Base-by-base conservation (phyloP, 176 grass and related monocot genomes). In the Oryza meridionalis region DNA sequence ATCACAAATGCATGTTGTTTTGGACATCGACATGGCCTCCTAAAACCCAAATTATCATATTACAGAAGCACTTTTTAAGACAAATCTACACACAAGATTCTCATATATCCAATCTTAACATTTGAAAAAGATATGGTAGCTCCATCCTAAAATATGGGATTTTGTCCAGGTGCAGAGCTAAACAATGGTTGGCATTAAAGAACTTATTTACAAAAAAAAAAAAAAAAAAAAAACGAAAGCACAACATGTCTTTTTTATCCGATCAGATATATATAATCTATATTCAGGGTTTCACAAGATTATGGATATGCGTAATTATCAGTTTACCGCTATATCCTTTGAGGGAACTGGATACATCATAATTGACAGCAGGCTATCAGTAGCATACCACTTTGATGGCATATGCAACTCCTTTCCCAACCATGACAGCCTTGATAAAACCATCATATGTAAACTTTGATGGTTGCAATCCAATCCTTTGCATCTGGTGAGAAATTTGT, bases 361-460 rank as follows among this genome's bases (percentile, higher is more conserved):
- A 89, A 76, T 16, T 61, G 50, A 76, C 24, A 81, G 49, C 6
- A 82, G 77, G 80, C 27, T 61, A 63, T 29, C n/a, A 24, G 50
- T 81, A 81, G 72, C 35, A 81, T 95, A 98, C 96, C 93, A 91
- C 77, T 87, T 93, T 89, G 65, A 77, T 82, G 69, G 84, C 92
- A 87, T 90, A 77, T 82, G 78, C 72, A 85, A 88, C 73, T 80
- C 88, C 92, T 86, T 93, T 93, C 58, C 80, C 70, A 84, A 71
- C 33, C 51, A 91, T 70, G 73, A 91, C 65, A 67, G 85, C 72
- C 73, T 90, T 95, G 78, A 95, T 78, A 90, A 98, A 93, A 69
- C 93, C 90, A 75, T 90, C 87, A 80, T 95, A 95, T 22, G 93
- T 92, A 90, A 86, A 82, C 37, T n/a, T 62, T 81, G 96, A 92